Conservation (phyloP, 805 yeast genomes). For the Sugiyamaella boreocaroliniensis region DNA sequence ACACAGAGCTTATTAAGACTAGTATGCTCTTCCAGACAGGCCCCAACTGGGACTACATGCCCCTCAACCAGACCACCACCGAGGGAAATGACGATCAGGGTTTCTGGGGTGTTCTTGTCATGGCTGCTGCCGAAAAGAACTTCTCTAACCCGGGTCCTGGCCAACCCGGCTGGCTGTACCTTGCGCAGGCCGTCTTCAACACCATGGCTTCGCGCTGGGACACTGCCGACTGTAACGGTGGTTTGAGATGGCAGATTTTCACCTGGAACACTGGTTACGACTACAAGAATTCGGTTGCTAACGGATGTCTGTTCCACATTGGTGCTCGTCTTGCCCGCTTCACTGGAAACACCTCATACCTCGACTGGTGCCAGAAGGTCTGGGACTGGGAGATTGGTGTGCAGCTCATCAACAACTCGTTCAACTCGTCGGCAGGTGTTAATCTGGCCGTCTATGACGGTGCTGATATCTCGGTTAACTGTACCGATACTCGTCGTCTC, state of each 20-base stretch:
- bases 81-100: conserved; percentile 99
- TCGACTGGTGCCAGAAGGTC: conserved; percentile 64
- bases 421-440: conserved; percentile 22
- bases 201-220: conserved; percentile 93
- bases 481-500: conserved; percentile 49
- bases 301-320: conserved; percentile 80
- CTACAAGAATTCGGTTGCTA: conserved; percentile 87
- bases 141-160: conserved; percentile 60
- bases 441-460: conserved; percentile 36
- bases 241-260: conserved; percentile 94
- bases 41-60: conserved; percentile 69
- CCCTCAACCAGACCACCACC: conserved; percentile 78
- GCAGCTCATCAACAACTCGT: conserved; percentile 37
- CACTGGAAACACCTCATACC: conserved; percentile 66
- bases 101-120: conserved; percentile 91
- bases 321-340: conserved; percentile 84
- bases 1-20: conserved; percentile 47
- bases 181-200: conserved; percentile 86
- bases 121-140: conserved; percentile 87
- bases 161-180: conserved; percentile 68
- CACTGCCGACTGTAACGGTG: conserved; percentile 64
- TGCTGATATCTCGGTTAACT: conserved; percentile 42
- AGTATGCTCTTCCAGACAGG: conserved; percentile 73
- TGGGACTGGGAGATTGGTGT: conserved; percentile 74
- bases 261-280: conserved; percentile 91